Base-by-base conservation (phyloP, 2,329 filamentous ascomycete genomes). In the Chaetomium strumarium region DNA sequence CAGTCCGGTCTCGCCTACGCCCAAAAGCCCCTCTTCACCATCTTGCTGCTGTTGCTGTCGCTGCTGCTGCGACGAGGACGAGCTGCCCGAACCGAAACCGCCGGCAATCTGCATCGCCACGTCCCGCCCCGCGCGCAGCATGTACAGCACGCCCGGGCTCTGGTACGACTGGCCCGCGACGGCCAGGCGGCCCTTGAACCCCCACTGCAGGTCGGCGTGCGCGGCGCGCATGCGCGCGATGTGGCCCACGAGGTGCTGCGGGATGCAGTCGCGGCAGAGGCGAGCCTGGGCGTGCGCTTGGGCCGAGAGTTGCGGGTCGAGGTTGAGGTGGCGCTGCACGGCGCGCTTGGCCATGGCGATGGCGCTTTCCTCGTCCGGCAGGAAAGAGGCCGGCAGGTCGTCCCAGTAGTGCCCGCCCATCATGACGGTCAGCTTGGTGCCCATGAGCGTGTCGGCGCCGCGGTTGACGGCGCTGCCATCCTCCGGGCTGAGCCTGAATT, bases 381-480 rank as follows among this genome's bases (percentile, higher is more conserved):
- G 81, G 37, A 74, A 71, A 10, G 53, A 47, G 1, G 62, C 47
- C 2, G 56, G 62, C 42, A 59, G 62, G 53, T 74, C 78, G 66
- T 90, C 78, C 89, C 89, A 97, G 79, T 88, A 90, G 70, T 96
- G 90, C 1, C 93, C 93, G 54, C 93, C 93, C 52, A 99, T 75
- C 83, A 99, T 95, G 61, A 97, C 88, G 14, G 92, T 96, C 49
- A 97, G 70, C 68, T 95, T 96, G 13, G 90, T 95, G 20, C 88
- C 90, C 0, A 67, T 64, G 50, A 60, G 49, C 34, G 70, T 74
- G 64, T 86, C 80, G 60, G 80, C 75, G 16, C 77, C 78, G 45
- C 49, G 53, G 40, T 52, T 42, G 29, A 20, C 3, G 19, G 30
- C 49, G 36, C 24, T 63, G 61, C 46, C 68, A 54, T 16, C 53